Evolutionary conservation across 2,329 filamentous ascomycete genomes (phyloP), one percentile per base, ranked within the genome.

Genomic region (Colletotrichum kahawae): DNA sequence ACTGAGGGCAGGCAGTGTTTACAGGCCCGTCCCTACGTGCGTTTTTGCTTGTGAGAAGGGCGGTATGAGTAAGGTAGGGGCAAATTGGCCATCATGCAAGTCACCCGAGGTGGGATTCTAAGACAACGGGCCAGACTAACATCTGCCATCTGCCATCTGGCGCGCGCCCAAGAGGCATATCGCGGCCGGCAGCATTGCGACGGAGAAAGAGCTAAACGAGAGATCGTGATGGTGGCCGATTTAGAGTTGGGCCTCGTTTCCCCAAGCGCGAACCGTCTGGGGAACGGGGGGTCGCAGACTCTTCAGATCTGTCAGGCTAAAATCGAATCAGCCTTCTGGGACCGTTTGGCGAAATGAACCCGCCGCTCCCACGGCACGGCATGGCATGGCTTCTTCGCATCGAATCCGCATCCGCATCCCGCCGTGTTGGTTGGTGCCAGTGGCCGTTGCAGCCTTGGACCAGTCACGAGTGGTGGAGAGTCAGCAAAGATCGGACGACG

Each of bases 241-340:
- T 72, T 68, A 67, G 27, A 72, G 73, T 68, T 68, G 63, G 62
- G 43, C 31, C 33, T 68, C 64, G 56, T 57, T 67, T 68, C 69
- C 21, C 57, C 63, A 75, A 73, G 69, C 73, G 57, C 69, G 57
- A 75, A 73, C 73, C 56, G 38, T 73, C 63, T 56, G 57, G 57
- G 63, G 62, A 56, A 65, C 21, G 38, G 38, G 36, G 72, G 43
- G 29, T 72, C 14, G 63, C 63, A 33, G 70, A 38, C 57, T 48
- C 63, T 59, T 67, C 16, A 75, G 72, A 73, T 73, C 63, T 59
- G 69, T 59, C 56, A 34, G 21, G n/a, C 63, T 48, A 48, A 48
- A 48, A 48, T 48, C 38, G 38, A 48, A 48, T 48, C 38, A 73
- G 43, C 48, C 72, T 27, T 71, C 63, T 75, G 72, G 56, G n/a